These are phyloP conservation scores for Corynespora cassiicola DNA, from an alignment of 2,329 filamentous ascomycete species.

Conservation along the genomic window DNA sequence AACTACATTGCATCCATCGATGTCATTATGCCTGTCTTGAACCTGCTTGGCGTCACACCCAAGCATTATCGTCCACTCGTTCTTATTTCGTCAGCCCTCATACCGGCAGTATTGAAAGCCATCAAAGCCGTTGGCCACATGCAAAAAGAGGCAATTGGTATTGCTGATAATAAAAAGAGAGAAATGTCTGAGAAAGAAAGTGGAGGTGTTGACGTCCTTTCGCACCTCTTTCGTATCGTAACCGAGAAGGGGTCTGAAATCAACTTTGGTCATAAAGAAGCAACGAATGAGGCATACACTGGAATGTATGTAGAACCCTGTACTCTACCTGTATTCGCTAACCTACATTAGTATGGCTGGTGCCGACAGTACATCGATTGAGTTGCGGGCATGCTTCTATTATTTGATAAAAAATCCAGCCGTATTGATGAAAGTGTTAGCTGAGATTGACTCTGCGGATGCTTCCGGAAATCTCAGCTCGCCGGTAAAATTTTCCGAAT, in stretches of 20 bases:
- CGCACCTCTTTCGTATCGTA: conserved; percentile 34
- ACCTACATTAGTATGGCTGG: conserved; percentile 38
- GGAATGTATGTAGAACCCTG: conserved; percentile 29
- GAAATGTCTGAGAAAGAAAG: conserved; percentile 15
- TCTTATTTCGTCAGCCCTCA: conserved; percentile 25
- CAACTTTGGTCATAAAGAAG: conserved; percentile 37
- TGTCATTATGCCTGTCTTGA: conserved; percentile 38
- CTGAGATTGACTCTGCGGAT: conserved; percentile 20
- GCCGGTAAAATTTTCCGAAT: conserved; percentile 23
- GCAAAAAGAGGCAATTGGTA: conserved; percentile 26
- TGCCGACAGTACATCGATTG: conserved; percentile 44
- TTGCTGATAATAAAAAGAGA: conserved; percentile 23
- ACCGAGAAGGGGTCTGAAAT: conserved; percentile 33
- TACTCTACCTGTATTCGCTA: conserved; percentile 9
- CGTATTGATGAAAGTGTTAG: conserved; percentile 22
- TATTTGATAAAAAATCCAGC: conserved; percentile 42
- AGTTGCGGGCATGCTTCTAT: conserved; percentile 44
- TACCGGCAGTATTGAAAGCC: conserved; percentile 25
- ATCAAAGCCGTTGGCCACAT: conserved; percentile 35
- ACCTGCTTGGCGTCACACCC: conserved; percentile 34
- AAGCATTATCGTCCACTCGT: conserved; percentile 36
- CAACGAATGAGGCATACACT: conserved; percentile 33
- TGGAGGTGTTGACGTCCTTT: conserved; percentile 27
- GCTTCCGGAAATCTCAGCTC: conserved; percentile 15
- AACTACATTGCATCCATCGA: conserved; percentile 47